Conservation (phyloP, 2,329 filamentous ascomycete species). For the Alternaria infectoria region DNA sequence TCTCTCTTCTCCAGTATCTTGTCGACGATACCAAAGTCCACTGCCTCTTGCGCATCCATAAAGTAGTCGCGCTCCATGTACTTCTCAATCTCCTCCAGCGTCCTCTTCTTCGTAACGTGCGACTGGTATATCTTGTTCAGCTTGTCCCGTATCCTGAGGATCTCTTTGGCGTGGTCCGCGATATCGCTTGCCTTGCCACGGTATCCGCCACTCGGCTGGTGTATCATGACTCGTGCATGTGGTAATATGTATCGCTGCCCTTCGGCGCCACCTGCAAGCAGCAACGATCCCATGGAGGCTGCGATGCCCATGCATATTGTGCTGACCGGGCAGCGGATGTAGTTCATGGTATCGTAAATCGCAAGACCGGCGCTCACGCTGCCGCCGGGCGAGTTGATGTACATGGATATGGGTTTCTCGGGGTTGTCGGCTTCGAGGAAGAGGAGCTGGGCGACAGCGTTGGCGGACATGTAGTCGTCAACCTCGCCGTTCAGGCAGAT, state of each 20-base stretch:
- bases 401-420: constrained; percentile 93
- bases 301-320: constrained; percentile 96
- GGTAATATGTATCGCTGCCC: constrained; percentile 88
- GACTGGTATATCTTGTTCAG: constrained; percentile 88
- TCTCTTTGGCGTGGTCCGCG: constrained; percentile 96
- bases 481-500: constrained; percentile 92
- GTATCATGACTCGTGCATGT: constrained; percentile 96
- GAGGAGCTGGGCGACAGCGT: constrained; percentile 91
- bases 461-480: constrained; percentile 88
- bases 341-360: constrained; percentile 99
- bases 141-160: constrained; percentile 81
- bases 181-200: constrained; percentile 78
- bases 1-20: constrained; percentile 76
- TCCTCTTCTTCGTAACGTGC: constrained; percentile 82
- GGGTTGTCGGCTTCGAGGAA: constrained; percentile 98
- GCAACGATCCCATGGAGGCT: constrained; percentile 89
- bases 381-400: constrained; percentile 96
- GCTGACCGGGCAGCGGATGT: constrained; percentile 89
- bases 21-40: constrained; percentile 90
- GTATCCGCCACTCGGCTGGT: constrained; percentile 85
- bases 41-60: constrained; percentile 84
- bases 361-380: constrained; percentile 84
- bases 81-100: constrained; percentile 82
- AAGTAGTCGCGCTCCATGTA: constrained; percentile 98
- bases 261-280: constrained; percentile 83